Evolutionary conservation across 2,329 filamentous ascomycete genomes (phyloP), one percentile per base, ranked within the genome.

Genomic region (Fusarium sp.): DNA sequence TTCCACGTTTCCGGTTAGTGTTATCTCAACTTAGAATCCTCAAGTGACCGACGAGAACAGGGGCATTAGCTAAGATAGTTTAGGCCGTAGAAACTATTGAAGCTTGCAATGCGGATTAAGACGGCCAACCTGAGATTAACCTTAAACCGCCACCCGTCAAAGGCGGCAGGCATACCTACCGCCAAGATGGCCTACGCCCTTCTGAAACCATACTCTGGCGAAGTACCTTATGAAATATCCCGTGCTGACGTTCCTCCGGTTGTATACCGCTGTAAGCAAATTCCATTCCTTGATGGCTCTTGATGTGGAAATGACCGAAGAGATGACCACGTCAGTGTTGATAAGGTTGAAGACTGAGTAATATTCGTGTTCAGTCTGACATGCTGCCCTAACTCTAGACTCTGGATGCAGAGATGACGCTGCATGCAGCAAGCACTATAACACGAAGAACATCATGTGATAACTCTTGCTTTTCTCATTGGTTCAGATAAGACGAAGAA

Each of bases 301-400:
- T 23, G 7, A 60, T 44, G 12, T 30, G 39, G 45, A 53, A 60
- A 30, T 20, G 42, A 14, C 56, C 56, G 56, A 60, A 11, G 21
- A 7, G 21, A 34, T 45, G 12, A 36, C 20, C 21, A 34, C n/a
- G 28, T 28, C 28, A 24, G 23, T 24, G 7, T 23, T n/a, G 19
- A 36, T 15, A 21, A n/a, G 26, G 20, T 10, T n/a, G 20, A 28
- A n/a, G 26, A 17, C 15, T n/a, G 15, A 28, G 11, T 19, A 34
- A 34, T 10, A 36, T 36, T 7, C 9, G 17, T 36, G 34, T 15
- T n/a, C 12, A 28, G 46, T 39, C 34, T n/a, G n/a, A 36, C 48
- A 21, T 45, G 24, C 19, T 9, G 24, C 24, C 26, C 23, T 24
- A n/a, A 44, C 24, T 45, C 15, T 2, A 30, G 15, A n/a, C 17